Evolutionary conservation across 164 flowering plant species (phyloP), one percentile per base, ranked within the genome.

Genomic region (Aristolochia contorta): DNA sequence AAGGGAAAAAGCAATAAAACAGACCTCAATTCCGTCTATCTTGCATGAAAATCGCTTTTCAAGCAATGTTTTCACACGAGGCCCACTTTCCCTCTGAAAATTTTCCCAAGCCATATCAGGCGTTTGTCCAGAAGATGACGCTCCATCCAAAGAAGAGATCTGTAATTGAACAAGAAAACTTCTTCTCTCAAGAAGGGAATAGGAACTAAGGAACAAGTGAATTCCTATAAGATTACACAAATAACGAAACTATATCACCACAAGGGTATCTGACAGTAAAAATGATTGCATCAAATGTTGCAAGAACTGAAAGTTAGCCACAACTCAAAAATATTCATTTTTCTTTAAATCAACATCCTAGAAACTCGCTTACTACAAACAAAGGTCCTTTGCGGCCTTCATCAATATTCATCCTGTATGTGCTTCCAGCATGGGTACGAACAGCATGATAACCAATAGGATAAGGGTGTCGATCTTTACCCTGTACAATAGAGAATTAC

Each of bases 381-480:
- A 74, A 60, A 64, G 97, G 99, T 32, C 99, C 99, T 60, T 80
- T 88, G 37, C 64, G 66, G 69, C 96, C 99, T 75, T 89, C 84
- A 21, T 51, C 79, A 70, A 91, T 83, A 69, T 91, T 91, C 84
- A 91, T 80, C 62, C 60, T 79, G 59, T 73, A 84, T 13, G 67
- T 70, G 58, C 66, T 66, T 25, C 89, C 95, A 69, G 78, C 78
- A 50, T 80, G 79, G 65, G 76, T 81, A 56, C 93, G 84, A 70
- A 82, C 64, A 58, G 96, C 92, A 47, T 74, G 75, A 65, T 86
- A 94, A 33, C 97, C 99, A 69, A 94, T 72, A 3, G 99, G 96
- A 69, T 91, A 94, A 21, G 99, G 97, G 67, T 85, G 81, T 2
- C 99, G 85, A 62, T 94, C 96, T 75, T 85, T 94, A 22, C 97